Evolutionary conservation across 2,329 filamentous ascomycete species (phyloP).

Genomic region (Pseudogymnoascus sp.): DNA sequence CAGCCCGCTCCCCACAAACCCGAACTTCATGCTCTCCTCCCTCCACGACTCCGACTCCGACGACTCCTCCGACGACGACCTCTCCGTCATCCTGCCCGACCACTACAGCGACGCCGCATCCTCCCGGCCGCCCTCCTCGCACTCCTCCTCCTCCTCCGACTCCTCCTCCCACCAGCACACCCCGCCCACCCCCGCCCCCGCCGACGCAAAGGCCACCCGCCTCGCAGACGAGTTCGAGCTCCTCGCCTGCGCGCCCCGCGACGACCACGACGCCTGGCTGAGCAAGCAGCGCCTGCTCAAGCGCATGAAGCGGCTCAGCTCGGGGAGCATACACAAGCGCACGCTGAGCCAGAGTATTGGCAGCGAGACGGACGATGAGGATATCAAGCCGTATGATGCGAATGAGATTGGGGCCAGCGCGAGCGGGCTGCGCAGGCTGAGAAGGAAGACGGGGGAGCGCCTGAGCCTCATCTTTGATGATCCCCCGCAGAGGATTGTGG

Average conservation of each 20-base stretch:
- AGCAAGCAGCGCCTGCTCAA: conserved; percentile 18
- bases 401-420: conserved; percentile 23
- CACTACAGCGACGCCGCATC: conserved; percentile 28
- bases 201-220: conserved; percentile 15
- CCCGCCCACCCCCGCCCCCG: conserved; percentile 17
- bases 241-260: not conserved
- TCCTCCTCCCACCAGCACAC: conserved; percentile 9
- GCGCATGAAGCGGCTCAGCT: conserved; percentile 23
- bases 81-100: conserved; percentile 22
- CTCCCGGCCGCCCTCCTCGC: conserved; percentile 14
- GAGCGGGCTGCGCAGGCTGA: conserved; percentile 24
- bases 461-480: conserved; percentile 28
- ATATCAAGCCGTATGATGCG: conserved; percentile 23
- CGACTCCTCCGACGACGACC: conserved; percentile 21
- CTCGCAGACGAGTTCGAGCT: conserved; percentile 9
- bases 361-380: conserved; percentile 28
- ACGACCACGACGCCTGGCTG: conserved; percentile 19
- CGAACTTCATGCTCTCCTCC: conserved; percentile 20
- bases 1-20: conserved; percentile 18
- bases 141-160: conserved; percentile 12
- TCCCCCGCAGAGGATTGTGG: conserved; percentile 26
- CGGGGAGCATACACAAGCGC: conserved; percentile 25
- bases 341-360: conserved; percentile 27
- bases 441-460: conserved; percentile 25
- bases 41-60: conserved; percentile 21